Evolutionary conservation across 805 yeast species (phyloP), one percentile per base, ranked within the genome.

Genomic region (Kregervanrija pseudodelftensis): DNA sequence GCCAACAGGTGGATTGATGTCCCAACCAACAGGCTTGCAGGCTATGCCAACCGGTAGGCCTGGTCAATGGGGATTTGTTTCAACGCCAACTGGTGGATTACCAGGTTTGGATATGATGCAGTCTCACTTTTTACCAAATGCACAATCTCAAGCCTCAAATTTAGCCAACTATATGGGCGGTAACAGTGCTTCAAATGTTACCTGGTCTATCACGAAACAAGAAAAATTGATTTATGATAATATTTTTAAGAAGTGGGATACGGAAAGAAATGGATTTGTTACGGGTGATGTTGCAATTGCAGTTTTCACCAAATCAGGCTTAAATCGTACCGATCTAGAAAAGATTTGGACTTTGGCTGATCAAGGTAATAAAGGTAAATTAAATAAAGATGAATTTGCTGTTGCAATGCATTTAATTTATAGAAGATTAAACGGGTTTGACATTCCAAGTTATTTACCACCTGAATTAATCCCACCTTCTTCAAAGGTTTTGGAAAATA

Each of bases 391-490:
- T 61, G 95, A 88, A 63, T 93, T 91, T 68, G 84, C 96, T 0
- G 89, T 93, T 33, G 97, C 98, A 31, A 93, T 91, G 98, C 97
- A 95, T 71, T 72, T 91, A 47, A 91, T 91, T 37, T 91, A 93
- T 66, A 78, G 96, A 62, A 77, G 91, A 50, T 69, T 91, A 59
- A 90, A 89, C 58, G 97, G 97, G 2, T 79, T 77, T 51, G 87
- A 84, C n/a, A 66, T 93, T 41, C 99, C 99, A 17, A 60, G 72
- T 40, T 70, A 80, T 44, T 73, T 91, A 43, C 98, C 98, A 3
- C 88, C 95, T 2, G 95, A 89, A 58, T 74, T 91, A 51, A 69
- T 89, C 30, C 98, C 99, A 8, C 95, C 95, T 2, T 84, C 95
- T 8, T 76, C 84, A 34, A 79, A 80, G 55, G 73, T 84, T 47